These are phyloP conservation scores for Mycena pura DNA, from an alignment of 768 basidiomycete genomes.

Conservation along the genomic window DNA sequence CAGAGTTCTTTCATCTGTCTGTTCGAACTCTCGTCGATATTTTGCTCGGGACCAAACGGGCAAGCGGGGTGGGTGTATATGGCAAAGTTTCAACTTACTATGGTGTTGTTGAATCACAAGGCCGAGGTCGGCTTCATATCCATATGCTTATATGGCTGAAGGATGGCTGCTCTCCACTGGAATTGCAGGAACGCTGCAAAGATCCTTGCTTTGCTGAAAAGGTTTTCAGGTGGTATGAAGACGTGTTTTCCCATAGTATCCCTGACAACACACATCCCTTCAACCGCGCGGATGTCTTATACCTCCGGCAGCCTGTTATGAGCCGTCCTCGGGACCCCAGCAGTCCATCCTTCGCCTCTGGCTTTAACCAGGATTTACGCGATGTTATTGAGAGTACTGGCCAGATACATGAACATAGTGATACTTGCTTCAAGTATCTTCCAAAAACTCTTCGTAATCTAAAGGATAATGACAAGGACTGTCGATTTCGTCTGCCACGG, in stretches of 20 bases:
- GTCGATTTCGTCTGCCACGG: too few relatives aligned
- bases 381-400: too few relatives aligned
- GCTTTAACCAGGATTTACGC: too few relatives aligned
- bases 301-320: too few relatives aligned
- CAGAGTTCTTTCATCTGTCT: constrained; percentile 40
- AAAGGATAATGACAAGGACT: too few relatives aligned
- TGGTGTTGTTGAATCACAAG: constrained; percentile 33
- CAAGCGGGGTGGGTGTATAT: constrained; percentile 28
- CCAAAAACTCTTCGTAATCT: too few relatives aligned
- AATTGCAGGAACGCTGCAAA: neutral
- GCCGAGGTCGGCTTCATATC: constrained; percentile 33
- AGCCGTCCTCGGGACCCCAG: too few relatives aligned
- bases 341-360: too few relatives aligned
- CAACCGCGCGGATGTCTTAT: too few relatives aligned
- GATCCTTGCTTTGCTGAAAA: constrained; percentile 3
- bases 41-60: constrained; percentile 28
- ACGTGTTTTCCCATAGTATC: neutral
- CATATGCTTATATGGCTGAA: constrained; percentile 34
- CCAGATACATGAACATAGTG: too few relatives aligned
- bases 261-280: too few relatives aligned
- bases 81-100: constrained; percentile 29
- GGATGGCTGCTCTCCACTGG: constrained; percentile 4
- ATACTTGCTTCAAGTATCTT: too few relatives aligned
- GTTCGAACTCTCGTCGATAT: constrained; percentile 29
- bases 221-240: constrained; percentile 14